Base-by-base conservation (phyloP, 495 filamentous ascomycete species). In the Physcia stellaris region DNA sequence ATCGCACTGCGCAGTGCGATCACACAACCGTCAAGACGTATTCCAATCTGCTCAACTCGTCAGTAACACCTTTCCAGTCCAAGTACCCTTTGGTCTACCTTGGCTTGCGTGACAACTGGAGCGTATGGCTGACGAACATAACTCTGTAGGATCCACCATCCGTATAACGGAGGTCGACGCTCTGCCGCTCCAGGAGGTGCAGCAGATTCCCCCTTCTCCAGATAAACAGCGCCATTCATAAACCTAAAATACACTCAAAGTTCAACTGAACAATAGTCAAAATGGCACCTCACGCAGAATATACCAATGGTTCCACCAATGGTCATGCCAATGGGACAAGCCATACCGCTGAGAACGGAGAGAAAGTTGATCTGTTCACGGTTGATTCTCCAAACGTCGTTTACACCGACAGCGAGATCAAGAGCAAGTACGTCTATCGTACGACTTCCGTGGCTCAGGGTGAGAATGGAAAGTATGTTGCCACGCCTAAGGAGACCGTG, bases 161-260 rank as follows among this genome's bases (percentile, higher is more conserved):
- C 86, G 67, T 93, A 82, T 79, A 88, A 92, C 75, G 78, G 79
- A 78, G 83, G 81, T 78, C 85, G 84, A 70, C 88, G 87, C 73
- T 80, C 84, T 75, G 79, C 85, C 63, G 74, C 80, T 58, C 73
- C 82, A 59, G 86, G 83, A 65, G 77, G 80, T 60, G 75, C 81
- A 76, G 80, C 83, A 73, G 86, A 90, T 66, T 75, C 73, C 52
- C 62, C 70, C 49, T 70, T 49, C 47, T 48, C 54, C 50, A 58
- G 41, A 48, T 55, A 48, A 47, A 49, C 17, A n/a, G n/a, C n/a
- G n/a, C n/a, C n/a, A n/a, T n/a, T n/a, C n/a, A n/a, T n/a, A n/a
- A n/a, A n/a, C n/a, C n/a, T n/a, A n/a, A n/a, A n/a, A n/a, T n/a
- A n/a, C n/a, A n/a, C n/a, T n/a, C n/a, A n/a, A n/a, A n/a, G n/a